Evolutionary conservation across 1,139 yeast genomes (phyloP), one percentile per base, ranked within the genome.

Genomic region (Candida neerlandica): DNA sequence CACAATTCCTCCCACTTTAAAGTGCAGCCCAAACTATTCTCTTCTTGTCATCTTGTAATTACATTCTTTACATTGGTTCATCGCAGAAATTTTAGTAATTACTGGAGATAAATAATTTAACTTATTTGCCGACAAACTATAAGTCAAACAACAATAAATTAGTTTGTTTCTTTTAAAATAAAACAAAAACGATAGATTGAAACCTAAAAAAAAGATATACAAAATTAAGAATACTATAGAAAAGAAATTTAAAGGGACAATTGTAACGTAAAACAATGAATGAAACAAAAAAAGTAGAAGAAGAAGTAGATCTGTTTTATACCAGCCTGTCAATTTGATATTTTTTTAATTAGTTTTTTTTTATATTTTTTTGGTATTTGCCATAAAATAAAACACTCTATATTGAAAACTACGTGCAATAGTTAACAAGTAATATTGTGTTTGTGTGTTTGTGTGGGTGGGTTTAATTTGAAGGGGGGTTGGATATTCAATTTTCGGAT

Each of bases 321-420:
- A 34, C 12, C n/a, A 32, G 35, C 35, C 15, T n/a, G 35, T 4
- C 7, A n/a, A n/a, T 32, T 6, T n/a, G 6, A 2, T 12, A 9
- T n/a, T 16, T 18, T 34, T 16, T 34, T 34, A 9, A 12, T 38
- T 15, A 4, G 10, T 40, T 40, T 40, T 14, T 30, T 30, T 5
- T 19, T 41, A 12, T 42, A 19, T 12, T 42, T 42, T 16, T 29
- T 41, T 30, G 29, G 14, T 41, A 9, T 32, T 9, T 21, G 40
- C n/a, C 5, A 26, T 7, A 35, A 19, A 19, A 18, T 6, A 21
- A 21, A 21, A 19, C 40, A 19, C 29, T n/a, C 29, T 15, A 37
- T 10, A 19, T 19, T 37, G 29, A 21, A n/a, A 42, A 42, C 44
- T 42, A 42, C 44, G 39, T 42, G 44, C 44, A 11, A 42, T 42